phyloP scores from a whole-genome alignment of 768 basidiomycete species.

The Suillus placidus region DNA sequence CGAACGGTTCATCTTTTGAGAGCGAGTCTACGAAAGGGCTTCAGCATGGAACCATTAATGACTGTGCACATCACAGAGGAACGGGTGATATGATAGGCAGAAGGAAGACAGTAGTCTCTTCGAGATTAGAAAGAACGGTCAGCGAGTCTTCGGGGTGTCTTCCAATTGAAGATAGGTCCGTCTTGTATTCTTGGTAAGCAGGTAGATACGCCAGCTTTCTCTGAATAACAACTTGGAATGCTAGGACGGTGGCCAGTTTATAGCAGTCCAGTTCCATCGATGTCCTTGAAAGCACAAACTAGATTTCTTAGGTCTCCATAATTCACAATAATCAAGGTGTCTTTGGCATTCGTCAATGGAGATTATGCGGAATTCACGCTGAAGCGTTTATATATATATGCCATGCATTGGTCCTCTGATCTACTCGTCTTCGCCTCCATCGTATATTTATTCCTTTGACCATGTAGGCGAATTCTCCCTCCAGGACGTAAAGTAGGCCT shows the following conservation, averaged over 20 bases:
- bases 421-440: not conserved
- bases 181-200: not conserved
- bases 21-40: not conserved
- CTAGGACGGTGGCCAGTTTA: not conserved
- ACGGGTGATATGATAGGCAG: not conserved
- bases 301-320: not conserved
- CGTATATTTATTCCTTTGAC: slow-evolving; percentile 26
- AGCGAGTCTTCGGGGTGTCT: not conserved
- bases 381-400: not conserved
- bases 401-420: too few species aligned
- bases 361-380: not conserved
- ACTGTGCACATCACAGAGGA: not conserved
- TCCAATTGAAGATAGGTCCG: too few species aligned
- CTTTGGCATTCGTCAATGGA: not conserved
- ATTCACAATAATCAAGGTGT: not conserved
- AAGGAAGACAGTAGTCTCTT: not conserved
- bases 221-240: not conserved
- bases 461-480: slow-evolving; percentile 25
- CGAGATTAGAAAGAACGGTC: not conserved
- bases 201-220: not conserved
- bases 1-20: too few species aligned
- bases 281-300: not conserved
- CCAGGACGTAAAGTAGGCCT: slow-evolving; percentile 32
- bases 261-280: not conserved
- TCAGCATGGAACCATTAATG: not conserved